phyloP scores from a whole-genome alignment of 164 flowering plant species.

The Saururus chinensis region DNA sequence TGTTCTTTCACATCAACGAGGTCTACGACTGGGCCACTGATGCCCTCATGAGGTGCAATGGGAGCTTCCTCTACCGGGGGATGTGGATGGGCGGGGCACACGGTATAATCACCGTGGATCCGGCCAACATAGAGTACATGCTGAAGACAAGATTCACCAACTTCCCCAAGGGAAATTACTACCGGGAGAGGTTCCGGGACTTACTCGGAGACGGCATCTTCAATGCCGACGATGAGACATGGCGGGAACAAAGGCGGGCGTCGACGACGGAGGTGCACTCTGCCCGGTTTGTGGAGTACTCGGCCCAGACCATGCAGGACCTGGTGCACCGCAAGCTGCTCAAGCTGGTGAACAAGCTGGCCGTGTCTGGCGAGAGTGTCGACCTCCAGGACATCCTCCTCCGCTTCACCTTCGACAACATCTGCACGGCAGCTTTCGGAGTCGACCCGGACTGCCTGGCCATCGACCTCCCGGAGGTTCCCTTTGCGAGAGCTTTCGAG shows the following conservation, averaged over 20 bases:
- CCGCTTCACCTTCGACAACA: conserved; percentile 27
- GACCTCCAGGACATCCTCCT: conserved; percentile 32
- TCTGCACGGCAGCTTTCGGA: conserved; percentile 18
- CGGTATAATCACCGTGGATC: conserved; percentile 12
- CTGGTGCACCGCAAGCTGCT: conserved; percentile 19
- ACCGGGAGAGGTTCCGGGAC: conserved; percentile 4
- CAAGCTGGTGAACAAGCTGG: conserved; percentile 13
- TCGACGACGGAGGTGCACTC: conserved; percentile 2
- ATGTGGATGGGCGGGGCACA: conserved; percentile 14
- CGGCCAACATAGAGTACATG: conserved; percentile 16
- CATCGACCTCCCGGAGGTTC: conserved; percentile 15
- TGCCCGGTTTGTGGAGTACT: conserved; percentile 7
- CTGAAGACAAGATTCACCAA: conserved; percentile 11
- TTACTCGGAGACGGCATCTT: conserved; percentile 21
- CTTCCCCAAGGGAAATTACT: conserved; percentile 7
- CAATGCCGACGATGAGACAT: conserved; percentile 11
- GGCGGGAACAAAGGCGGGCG: conserved; percentile 12
- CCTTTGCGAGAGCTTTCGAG: conserved; percentile 23
- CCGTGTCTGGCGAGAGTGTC: conserved; percentile 5
- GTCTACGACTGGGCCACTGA: conserved; percentile 14
- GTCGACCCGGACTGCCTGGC: conserved; percentile 18
- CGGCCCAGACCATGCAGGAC: conserved; percentile 7
- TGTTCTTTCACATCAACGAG: conserved; percentile 9
- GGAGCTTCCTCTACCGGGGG: conserved; percentile 17
- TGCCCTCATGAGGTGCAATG: background rate